Evolutionary conservation across 2,329 filamentous ascomycete species (phyloP).

Genomic region (Hymenoscyphus fraxineus): DNA sequence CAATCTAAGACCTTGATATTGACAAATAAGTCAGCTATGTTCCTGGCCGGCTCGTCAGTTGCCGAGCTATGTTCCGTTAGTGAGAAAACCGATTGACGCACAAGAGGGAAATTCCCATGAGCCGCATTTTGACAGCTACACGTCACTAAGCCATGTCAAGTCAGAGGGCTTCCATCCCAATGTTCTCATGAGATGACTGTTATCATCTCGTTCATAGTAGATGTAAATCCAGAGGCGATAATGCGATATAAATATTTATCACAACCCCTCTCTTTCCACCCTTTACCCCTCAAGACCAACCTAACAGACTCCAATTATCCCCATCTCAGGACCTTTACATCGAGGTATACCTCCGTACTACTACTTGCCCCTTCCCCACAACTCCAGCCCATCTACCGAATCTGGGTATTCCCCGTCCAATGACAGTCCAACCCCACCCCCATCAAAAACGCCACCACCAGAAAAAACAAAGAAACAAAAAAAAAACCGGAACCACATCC

Average conservation of each 20-base stretch:
- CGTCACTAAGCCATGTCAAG: neutral
- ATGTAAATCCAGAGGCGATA: neutral
- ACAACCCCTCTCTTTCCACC: too few species aligned
- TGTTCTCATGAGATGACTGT: neutral
- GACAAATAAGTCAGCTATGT: neutral
- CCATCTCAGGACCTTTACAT: neutral
- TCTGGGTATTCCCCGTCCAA: neutral
- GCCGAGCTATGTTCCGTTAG: neutral
- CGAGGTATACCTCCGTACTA: neutral
- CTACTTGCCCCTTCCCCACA: neutral
- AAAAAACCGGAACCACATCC: neutral
- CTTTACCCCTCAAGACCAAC: too few species aligned
- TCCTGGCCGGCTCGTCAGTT: neutral
- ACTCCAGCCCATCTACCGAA: neutral
- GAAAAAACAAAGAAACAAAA: neutral
- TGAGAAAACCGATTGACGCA: neutral
- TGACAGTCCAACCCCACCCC: neutral
- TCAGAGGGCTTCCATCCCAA: neutral
- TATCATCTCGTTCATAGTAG: neutral
- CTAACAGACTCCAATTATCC: too few species aligned
- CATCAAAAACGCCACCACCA: neutral
- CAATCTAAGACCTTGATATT: neutral
- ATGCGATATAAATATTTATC: neutral
- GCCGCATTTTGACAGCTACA: conserved; percentile 1
- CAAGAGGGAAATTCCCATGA: neutral